Evolutionary conservation across 2,329 filamentous ascomycete species (phyloP), one percentile per base, ranked within the genome.

Genomic region (Nothopassalora personata): DNA sequence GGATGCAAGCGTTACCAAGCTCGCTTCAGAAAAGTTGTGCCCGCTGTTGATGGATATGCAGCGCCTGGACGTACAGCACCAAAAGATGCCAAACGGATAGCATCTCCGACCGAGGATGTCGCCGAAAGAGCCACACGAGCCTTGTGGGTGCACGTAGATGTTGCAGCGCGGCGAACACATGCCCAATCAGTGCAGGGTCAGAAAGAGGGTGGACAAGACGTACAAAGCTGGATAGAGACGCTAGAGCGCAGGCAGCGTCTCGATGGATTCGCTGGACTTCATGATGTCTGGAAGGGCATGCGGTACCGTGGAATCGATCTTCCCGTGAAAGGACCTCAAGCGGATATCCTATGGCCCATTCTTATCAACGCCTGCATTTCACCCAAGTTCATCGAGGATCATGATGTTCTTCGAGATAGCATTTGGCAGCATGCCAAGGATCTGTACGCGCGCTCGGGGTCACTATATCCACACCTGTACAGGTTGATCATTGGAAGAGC

Each of bases 311-410:
- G 68, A 2, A 66, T 80, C 27, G 65, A 71, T 23, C 61, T 82
- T 10, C 79, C 79, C 13, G 71, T 66, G 2, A 61, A 65, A 11
- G 74, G 76, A 18, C 54, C 60, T n/a, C 64, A 75, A 4, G 76
- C 78, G 18, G 68, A 74, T 8, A 68, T 68, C 11, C 60, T 83
- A 6, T 83, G 81, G 81, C 67, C 68, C 0, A 74, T 71, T 0
- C 77, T 82, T 51, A 62, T 81, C 49, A 70, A 72, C 53, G 64
- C 74, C 31, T 71, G 72, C n/a, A 63, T 74, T 36, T 46, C 53
- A 2, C 46, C 47, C 27, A 45, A 57, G 10, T 45, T 51, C 11
- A 59, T 51, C 5, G 47, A 53, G 18, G 53, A 52, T 11, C 30
- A 47, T 4, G 11, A 48, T 27, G 30, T n/a, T 6, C 63, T 79